phyloP scores from a whole-genome alignment of 73 alveolate species.

The Symbiodinium natans region DNA sequence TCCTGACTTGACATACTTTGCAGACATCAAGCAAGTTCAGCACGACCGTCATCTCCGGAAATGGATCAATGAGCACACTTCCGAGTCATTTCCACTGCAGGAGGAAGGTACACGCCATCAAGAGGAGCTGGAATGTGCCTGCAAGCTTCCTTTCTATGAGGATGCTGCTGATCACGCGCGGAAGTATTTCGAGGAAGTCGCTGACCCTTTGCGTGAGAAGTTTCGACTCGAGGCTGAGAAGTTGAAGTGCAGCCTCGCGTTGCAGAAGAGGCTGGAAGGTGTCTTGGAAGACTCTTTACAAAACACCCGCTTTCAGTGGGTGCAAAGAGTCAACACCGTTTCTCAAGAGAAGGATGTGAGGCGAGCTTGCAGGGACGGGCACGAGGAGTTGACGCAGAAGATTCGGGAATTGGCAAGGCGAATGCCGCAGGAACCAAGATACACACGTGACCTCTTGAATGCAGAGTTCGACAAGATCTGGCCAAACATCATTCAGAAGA shows the following conservation, averaged over 20 bases:
- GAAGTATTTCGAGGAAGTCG: too few species aligned
- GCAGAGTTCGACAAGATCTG: not conserved
- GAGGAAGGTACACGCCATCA: not conserved
- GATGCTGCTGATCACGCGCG: not conserved
- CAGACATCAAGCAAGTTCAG: slow-evolving; percentile 15
- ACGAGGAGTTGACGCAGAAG: not conserved
- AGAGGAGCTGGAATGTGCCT: not conserved
- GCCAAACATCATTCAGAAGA: slow-evolving; percentile 2
- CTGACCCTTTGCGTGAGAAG: too few species aligned
- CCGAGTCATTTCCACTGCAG: not conserved
- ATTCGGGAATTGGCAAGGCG: not conserved
- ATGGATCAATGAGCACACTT: slow-evolving; percentile 9
- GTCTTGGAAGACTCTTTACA: not conserved
- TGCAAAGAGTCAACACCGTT: not conserved
- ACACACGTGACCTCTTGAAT: not conserved
- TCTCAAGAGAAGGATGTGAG: too few species aligned
- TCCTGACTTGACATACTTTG: slow-evolving; percentile 1
- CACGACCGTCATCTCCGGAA: not conserved
- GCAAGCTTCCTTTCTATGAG: not conserved
- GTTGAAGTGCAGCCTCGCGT: too few species aligned
- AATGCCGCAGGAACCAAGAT: not conserved
- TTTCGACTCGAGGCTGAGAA: too few species aligned
- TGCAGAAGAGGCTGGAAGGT: not conserved
- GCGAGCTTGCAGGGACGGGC: not conserved
- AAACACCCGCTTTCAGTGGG: not conserved